These are phyloP conservation scores for Groenewaldozyma auringiensis DNA, from an alignment of 1,139 yeast species.

Conservation along the genomic window DNA sequence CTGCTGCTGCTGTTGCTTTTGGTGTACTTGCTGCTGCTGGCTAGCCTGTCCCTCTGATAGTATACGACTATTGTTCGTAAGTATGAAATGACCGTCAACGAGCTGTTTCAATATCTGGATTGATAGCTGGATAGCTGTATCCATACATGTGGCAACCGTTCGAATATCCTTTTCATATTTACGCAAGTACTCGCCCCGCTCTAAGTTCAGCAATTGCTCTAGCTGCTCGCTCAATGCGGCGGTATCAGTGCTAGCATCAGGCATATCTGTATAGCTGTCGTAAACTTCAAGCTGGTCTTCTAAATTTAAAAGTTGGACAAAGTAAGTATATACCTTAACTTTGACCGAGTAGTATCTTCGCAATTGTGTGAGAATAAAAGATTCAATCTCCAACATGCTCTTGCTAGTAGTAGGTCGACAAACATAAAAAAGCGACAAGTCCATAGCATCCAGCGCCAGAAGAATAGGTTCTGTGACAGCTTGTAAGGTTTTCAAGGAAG, in stretches of 20 bases:
- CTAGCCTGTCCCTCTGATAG: background rate
- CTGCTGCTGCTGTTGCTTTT: background rate
- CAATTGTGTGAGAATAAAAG: conserved; percentile 54
- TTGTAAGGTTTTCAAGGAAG: conserved; percentile 5
- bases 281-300: background rate
- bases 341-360: conserved; percentile 69
- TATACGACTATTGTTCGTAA: conserved; percentile 3
- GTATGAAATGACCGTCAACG: conserved; percentile 5
- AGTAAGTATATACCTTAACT: conserved; percentile 61
- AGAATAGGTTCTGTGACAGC: conserved; percentile 18
- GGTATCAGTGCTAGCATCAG: background rate
- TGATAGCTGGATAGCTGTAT: conserved; percentile 4
- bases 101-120: conserved; percentile 6
- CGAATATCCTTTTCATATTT: background rate
- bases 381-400: conserved; percentile 15
- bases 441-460: conserved; percentile 25
- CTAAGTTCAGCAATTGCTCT: background rate
- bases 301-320: conserved; percentile 40
- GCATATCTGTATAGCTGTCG: background rate
- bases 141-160: background rate
- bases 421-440: conserved; percentile 23
- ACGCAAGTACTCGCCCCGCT: background rate
- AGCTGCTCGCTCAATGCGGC: background rate
- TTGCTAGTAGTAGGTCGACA: conserved; percentile 14
- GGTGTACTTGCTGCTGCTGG: too few relatives aligned